A percentile compares a stretch with the other conserved stretches of the same genome.
These are phyloP conservation scores for Venturia carpophila DNA, from an alignment of 2,329 filamentous ascomycete genomes.

Conservation along the genomic window DNA sequence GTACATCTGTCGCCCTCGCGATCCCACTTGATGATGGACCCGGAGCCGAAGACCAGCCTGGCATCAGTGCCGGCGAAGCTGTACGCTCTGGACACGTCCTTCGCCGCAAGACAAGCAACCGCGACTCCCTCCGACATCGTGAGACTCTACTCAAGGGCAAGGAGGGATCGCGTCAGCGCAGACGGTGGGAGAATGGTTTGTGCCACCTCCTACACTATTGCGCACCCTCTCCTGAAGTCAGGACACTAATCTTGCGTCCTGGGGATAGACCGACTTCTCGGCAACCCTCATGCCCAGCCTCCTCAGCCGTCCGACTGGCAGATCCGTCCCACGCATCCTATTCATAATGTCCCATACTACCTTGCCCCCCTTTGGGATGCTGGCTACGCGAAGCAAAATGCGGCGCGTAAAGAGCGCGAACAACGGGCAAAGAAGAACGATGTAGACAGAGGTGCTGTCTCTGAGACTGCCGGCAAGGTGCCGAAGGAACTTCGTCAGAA, in stretches of 20 bases:
- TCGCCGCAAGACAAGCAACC: conserved; percentile 48
- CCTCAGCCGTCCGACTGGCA: conserved; percentile 78
- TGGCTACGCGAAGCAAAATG: conserved; percentile 36
- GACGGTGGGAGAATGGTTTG: conserved; percentile 90
- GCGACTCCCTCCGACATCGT: conserved; percentile 57
- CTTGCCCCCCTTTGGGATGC: conserved; percentile 80
- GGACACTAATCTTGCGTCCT: conserved; percentile 7
- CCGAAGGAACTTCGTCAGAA: conserved; percentile 20
- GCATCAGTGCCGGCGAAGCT: conserved; percentile 36
- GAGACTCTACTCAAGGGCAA: conserved; percentile 81
- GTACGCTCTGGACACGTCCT: conserved; percentile 40
- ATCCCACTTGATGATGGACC: conserved; percentile 64
- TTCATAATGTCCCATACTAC: conserved; percentile 77
- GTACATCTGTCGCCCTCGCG: conserved; percentile 56
- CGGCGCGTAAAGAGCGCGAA: conserved; percentile 33
- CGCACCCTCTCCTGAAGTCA: background rate
- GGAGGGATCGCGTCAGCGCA: conserved; percentile 76
- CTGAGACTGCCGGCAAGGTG: conserved; percentile 14
- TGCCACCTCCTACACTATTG: background rate
- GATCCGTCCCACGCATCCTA: conserved; percentile 70
- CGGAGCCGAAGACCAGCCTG: conserved; percentile 25
- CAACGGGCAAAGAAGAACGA: background rate
- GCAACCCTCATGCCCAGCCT: conserved; percentile 78
- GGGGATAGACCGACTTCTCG: conserved; percentile 66
- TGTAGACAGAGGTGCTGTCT: background rate